A percentile compares a stretch with the other conserved stretches of the same genome.
These are phyloP conservation scores for Pleurostoma richardsiae DNA, from an alignment of 2,329 filamentous ascomycete genomes.

Conservation along the genomic window DNA sequence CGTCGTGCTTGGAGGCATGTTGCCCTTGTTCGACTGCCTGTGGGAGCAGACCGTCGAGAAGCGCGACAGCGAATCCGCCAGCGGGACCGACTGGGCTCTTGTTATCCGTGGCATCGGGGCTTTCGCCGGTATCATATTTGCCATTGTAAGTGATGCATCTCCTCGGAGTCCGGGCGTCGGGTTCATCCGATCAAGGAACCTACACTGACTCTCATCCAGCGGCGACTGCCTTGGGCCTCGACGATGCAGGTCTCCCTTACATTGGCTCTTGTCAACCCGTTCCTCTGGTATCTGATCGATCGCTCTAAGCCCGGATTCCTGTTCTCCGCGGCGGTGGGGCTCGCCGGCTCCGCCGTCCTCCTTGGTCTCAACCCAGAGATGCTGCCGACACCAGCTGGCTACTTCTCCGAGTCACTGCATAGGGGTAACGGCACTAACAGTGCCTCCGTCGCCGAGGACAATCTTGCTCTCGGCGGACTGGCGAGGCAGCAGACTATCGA, in stretches of 20 bases:
- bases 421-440: constrained; percentile 15
- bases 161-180: neutral
- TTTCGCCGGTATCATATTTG: constrained; percentile 57
- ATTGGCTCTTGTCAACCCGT: constrained; percentile 84
- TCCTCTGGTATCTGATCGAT: constrained; percentile 95
- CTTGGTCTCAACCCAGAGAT: constrained; percentile 73
- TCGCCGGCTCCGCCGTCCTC: constrained; percentile 68
- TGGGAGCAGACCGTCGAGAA: constrained; percentile 54
- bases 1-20: constrained; percentile 68
- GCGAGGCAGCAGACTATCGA: constrained; percentile 61
- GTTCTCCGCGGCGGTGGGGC: constrained; percentile 67
- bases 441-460: constrained; percentile 10
- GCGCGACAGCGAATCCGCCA: constrained; percentile 20
- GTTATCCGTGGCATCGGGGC: constrained; percentile 54
- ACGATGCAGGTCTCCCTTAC: constrained; percentile 90
- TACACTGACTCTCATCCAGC: constrained; percentile 39
- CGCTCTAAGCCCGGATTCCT: constrained; percentile 81
- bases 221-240: constrained; percentile 88
- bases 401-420: constrained; percentile 20
- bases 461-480: constrained; percentile 44
- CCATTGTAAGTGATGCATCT: constrained; percentile 61
- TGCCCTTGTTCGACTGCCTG: constrained; percentile 79
- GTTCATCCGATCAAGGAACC: neutral
- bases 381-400: constrained; percentile 61
- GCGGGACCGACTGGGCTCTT: constrained; percentile 68